These are phyloP conservation scores for Ophiorrhiza pumila DNA, from an alignment of 257 asterid genomes.

Conservation along the genomic window DNA sequence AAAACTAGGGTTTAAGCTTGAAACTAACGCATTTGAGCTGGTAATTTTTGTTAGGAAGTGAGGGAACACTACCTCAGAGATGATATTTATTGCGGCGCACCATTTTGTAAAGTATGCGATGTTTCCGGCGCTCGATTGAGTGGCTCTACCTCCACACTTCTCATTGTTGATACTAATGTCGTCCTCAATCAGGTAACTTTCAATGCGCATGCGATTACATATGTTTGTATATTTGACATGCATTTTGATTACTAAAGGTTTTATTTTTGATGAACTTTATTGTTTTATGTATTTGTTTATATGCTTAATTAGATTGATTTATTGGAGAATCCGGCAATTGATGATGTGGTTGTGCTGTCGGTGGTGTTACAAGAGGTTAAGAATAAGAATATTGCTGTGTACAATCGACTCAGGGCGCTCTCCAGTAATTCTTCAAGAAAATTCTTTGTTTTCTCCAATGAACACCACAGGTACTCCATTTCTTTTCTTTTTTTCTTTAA, in stretches of 20 bases:
- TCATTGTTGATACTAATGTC: conserved; percentile 81
- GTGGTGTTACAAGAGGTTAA: conserved; percentile 92
- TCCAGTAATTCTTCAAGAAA: conserved; percentile 65
- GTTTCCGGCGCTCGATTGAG: conserved; percentile 53
- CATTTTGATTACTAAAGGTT: background rate
- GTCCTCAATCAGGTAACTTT: conserved; percentile 79
- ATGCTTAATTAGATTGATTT: conserved; percentile 66
- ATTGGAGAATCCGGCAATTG: conserved; percentile 85
- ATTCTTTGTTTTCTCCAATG: conserved; percentile 88
- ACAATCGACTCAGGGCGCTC: conserved; percentile 82
- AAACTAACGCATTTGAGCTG: background rate
- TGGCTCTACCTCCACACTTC: conserved; percentile 42
- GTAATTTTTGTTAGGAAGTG: conserved; percentile 49
- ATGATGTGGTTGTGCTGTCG: conserved; percentile 85
- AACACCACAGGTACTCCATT: conserved; percentile 72
- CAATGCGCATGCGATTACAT: no score
- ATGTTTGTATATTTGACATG: no score
- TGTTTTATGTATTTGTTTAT: background rate
- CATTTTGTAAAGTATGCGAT: conserved; percentile 69
- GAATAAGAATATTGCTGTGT: conserved; percentile 70
- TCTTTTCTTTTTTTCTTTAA: conserved; percentile 10
- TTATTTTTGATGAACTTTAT: conserved; percentile 8
- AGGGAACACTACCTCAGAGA: conserved; percentile 92
- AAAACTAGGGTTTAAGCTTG: conserved; percentile 23
- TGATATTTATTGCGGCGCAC: conserved; percentile 89